phyloP scores from a whole-genome alignment of 2,329 filamentous ascomycete species.

The Ramularia endophylla region DNA sequence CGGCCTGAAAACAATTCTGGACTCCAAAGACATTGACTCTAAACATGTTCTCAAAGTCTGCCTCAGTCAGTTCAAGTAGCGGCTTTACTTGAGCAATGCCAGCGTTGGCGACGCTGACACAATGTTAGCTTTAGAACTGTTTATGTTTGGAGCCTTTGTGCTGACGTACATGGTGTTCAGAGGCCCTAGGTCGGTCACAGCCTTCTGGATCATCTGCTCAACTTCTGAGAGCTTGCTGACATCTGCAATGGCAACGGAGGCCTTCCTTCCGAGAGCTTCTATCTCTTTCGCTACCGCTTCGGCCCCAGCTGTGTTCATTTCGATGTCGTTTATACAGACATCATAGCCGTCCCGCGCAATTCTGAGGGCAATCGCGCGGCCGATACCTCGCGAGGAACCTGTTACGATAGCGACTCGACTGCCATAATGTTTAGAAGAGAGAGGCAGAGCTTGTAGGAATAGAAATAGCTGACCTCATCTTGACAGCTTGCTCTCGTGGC shows the following conservation, averaged over 20 bases:
- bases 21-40: constrained; percentile 60
- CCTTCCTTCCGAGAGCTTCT: constrained; percentile 39
- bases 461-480: neutral
- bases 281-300: constrained; percentile 52
- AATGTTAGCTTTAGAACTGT: neutral
- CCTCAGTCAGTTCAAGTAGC: constrained; percentile 51
- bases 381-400: constrained; percentile 36
- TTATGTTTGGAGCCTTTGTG: neutral
- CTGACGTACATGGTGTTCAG: constrained; percentile 40
- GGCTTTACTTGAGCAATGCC: constrained; percentile 55
- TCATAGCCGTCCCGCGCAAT: constrained; percentile 61
- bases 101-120: constrained; percentile 52
- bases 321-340: constrained; percentile 59
- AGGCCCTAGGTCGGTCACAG: constrained; percentile 50
- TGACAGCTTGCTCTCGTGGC: neutral
- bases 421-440: neutral
- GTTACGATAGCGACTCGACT: constrained; percentile 31
- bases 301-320: constrained; percentile 47
- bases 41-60: constrained; percentile 56
- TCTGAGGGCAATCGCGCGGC: constrained; percentile 57
- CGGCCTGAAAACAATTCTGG: constrained; percentile 58
- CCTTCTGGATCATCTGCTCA: constrained; percentile 46
- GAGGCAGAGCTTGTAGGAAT: neutral
- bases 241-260: constrained; percentile 54
- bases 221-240: constrained; percentile 54